Conservation (phyloP, 2,329 filamentous ascomycete genomes). For the Trichoderma atroviride region DNA sequence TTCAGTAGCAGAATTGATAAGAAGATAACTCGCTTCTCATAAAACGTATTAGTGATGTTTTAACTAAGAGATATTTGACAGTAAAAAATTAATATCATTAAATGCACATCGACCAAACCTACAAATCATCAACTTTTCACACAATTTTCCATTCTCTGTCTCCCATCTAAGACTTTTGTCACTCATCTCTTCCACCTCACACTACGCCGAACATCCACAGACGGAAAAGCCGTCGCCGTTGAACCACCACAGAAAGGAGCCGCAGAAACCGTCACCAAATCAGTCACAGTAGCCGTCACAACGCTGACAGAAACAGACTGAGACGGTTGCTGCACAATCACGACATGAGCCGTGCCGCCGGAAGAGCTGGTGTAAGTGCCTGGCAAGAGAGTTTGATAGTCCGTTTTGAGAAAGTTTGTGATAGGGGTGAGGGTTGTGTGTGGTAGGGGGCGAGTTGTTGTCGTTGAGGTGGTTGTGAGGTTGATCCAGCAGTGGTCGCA, state of each 20-base stretch:
- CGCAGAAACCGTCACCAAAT: background rate
- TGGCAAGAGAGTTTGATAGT: conserved; percentile 6
- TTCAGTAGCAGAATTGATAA: background rate
- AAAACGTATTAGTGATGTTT: too few species aligned
- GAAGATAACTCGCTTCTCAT: background rate
- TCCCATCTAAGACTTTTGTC: background rate
- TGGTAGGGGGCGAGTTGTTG: background rate
- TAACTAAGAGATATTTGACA: too few species aligned
- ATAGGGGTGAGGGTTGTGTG: background rate
- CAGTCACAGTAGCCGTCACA: conserved; percentile 5
- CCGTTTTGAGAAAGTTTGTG: conserved; percentile 11
- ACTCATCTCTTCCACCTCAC: background rate
- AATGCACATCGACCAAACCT: background rate
- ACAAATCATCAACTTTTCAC: background rate
- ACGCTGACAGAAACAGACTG: background rate
- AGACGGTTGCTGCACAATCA: conserved; percentile 13
- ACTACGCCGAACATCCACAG: background rate
- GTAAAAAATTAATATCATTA: background rate
- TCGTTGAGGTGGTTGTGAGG: conserved; percentile 23
- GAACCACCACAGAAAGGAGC: background rate
- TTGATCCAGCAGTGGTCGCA: conserved; percentile 34
- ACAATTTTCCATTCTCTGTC: background rate
- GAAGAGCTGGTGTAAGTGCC: conserved; percentile 15
- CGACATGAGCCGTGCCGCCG: conserved; percentile 7
- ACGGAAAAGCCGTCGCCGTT: background rate